Percentiles rank a stretch among this genome's conserved stretches.
Evolutionary conservation across 2,329 filamentous ascomycete genomes (phyloP).

Genomic region (Venturia asperata): DNA sequence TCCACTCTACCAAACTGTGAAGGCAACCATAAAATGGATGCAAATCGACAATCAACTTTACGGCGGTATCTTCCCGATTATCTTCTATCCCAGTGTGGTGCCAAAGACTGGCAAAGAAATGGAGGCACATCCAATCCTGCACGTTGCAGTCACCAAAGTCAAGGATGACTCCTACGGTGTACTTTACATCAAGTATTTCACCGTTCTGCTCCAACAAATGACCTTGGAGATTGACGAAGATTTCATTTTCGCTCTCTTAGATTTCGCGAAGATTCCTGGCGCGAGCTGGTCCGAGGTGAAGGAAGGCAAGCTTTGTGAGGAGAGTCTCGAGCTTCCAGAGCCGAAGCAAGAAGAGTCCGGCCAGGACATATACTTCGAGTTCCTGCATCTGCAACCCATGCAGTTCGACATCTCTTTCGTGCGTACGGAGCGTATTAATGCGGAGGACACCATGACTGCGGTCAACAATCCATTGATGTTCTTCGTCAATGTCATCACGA

Average conservation of each 20-base stretch:
- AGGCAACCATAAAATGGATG: constrained; percentile 92
- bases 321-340: constrained; percentile 84
- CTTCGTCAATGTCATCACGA: constrained; percentile 95
- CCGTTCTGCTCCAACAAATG: constrained; percentile 91
- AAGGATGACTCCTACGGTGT: constrained; percentile 99
- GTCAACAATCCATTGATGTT: constrained; percentile 96
- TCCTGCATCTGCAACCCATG: constrained; percentile 96
- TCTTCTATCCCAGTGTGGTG: constrained; percentile 94
- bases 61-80: constrained; percentile 94
- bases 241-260: constrained; percentile 91
- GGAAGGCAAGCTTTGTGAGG: constrained; percentile 81
- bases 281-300: constrained; percentile 79
- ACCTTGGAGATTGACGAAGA: constrained; percentile 96
- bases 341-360: constrained; percentile 76
- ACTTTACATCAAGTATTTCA: constrained; percentile 97
- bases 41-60: constrained; percentile 98
- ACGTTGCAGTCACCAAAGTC: constrained; percentile 83
- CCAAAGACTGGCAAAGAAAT: constrained; percentile 96
- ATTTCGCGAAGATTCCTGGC: constrained; percentile 89
- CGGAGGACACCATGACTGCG: constrained; percentile 79
- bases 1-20: constrained; percentile 85
- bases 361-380: constrained; percentile 96
- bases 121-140: constrained; percentile 90
- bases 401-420: constrained; percentile 96
- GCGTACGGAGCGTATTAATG: constrained; percentile 91